Conservation (phyloP, 495 filamentous ascomycete genomes). For the Glarea lozoyensis region DNA sequence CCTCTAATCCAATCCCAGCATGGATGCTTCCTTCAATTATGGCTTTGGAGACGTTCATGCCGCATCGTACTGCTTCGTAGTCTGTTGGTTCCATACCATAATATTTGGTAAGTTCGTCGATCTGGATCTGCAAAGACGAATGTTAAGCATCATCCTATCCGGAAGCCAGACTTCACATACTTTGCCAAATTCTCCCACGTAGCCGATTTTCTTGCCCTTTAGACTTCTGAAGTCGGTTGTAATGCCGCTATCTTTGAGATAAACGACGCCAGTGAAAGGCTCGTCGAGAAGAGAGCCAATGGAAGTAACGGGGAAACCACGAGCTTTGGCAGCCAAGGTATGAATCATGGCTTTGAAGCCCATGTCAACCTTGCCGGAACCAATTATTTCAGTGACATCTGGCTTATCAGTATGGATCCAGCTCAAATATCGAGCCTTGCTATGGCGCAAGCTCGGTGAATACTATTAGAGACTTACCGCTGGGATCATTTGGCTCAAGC, state of each 20-base stretch:
- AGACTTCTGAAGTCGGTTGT: constrained; percentile 44
- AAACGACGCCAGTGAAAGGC: constrained; percentile 65
- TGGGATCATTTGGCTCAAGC: constrained; percentile 62
- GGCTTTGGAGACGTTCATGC: constrained; percentile 55
- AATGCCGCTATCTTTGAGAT: constrained; percentile 60
- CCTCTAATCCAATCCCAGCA: constrained; percentile 63
- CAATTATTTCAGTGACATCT: constrained; percentile 68
- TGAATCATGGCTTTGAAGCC: constrained; percentile 74
- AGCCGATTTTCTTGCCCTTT: constrained; percentile 60
- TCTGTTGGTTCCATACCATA: constrained; percentile 61
- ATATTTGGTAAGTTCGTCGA: constrained; percentile 64
- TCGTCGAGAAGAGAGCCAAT: constrained; percentile 63
- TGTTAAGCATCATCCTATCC: neutral
- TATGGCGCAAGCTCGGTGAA: too few relatives aligned
- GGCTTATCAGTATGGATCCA: constrained; percentile 17
- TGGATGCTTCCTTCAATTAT: constrained; percentile 58
- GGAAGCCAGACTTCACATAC: constrained; percentile 5
- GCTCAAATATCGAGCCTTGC: neutral
- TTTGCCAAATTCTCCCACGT: constrained; percentile 66
- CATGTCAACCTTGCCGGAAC: constrained; percentile 60
- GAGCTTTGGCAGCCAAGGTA: constrained; percentile 56
- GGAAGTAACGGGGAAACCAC: constrained; percentile 57
- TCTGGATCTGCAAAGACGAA: constrained; percentile 43
- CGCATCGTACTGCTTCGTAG: constrained; percentile 60
- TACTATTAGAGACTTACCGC: constrained; percentile 28